Evolutionary conservation across 352 stramenopile genomes (phyloP).

Genomic region (Sclerospora graminicola): DNA sequence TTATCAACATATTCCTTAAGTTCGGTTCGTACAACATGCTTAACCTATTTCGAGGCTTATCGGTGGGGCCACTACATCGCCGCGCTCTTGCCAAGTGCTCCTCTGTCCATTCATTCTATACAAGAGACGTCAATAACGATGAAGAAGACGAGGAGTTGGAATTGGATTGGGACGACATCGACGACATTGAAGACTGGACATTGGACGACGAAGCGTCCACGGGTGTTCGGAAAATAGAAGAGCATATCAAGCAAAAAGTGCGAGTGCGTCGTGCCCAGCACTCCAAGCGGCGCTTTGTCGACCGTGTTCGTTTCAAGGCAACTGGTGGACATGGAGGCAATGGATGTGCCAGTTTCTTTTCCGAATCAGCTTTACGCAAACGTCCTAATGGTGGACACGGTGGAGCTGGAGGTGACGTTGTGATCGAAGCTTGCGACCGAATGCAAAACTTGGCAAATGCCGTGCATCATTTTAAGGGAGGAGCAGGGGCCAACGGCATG

Average conservation of each 20-base stretch:
- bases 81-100: slow-evolving; percentile 5
- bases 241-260: slow-evolving; percentile 84
- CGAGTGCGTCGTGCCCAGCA: slow-evolving; percentile 72
- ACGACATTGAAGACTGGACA: slow-evolving; percentile 12
- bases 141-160: slow-evolving; percentile 26
- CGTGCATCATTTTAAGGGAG: slow-evolving; percentile 79
- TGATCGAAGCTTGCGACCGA: slow-evolving; percentile 57
- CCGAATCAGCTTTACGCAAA: slow-evolving; percentile 65
- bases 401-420: slow-evolving; percentile 70
- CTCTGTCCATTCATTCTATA: slow-evolving; percentile 5
- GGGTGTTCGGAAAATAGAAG: slow-evolving; percentile 41
- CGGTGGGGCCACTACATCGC: slow-evolving; percentile 29
- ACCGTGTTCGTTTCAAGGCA: slow-evolving; percentile 85
- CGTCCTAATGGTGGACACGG: slow-evolving; percentile 80
- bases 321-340: slow-evolving; percentile 83
- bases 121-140: slow-evolving; percentile 25
- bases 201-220: slow-evolving; percentile 19
- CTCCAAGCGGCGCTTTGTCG: slow-evolving; percentile 85
- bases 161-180: slow-evolving; percentile 31
- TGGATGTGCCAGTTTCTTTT: slow-evolving; percentile 82
- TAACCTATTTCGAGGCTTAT: slow-evolving; percentile 37
- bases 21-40: slow-evolving; percentile 17
- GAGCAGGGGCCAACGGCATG: slow-evolving; percentile 72
- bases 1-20: background rate
- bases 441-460: slow-evolving; percentile 79